Evolutionary conservation across 2,329 filamentous ascomycete species (phyloP).

Genomic region (Colletotrichum sublineola): DNA sequence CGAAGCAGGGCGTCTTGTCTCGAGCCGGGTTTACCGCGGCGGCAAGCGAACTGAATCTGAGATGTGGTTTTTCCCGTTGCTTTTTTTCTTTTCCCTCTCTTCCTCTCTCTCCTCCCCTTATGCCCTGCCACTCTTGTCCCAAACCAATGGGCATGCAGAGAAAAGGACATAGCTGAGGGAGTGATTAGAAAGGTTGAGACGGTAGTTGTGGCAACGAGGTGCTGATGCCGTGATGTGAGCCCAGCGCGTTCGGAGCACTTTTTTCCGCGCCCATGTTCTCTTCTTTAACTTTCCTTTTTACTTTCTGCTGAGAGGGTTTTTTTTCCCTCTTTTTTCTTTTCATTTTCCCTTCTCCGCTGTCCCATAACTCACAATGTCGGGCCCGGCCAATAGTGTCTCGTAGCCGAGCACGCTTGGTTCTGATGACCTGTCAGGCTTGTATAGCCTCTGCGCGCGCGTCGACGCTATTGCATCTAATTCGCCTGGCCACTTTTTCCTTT

Average conservation of each 20-base stretch:
- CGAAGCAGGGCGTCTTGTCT: background rate
- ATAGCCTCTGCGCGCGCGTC: background rate
- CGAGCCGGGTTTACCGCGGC: background rate
- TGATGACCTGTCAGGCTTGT: background rate
- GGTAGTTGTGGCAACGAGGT: conserved; percentile 30
- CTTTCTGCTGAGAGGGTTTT: too few species aligned
- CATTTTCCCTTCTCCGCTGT: background rate
- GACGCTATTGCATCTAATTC: conserved; percentile 11
- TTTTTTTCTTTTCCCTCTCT: background rate
- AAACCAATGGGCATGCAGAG: background rate
- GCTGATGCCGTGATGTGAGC: background rate
- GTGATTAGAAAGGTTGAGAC: conserved; percentile 1
- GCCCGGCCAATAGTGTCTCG: conserved; percentile 29
- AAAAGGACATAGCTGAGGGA: background rate
- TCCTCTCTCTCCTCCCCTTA: too few species aligned
- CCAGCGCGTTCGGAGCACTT: background rate
- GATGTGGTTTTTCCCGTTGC: background rate
- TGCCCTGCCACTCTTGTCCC: too few species aligned
- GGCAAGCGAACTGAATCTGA: background rate
- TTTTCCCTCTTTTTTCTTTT: background rate
- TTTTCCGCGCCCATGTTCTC: background rate
- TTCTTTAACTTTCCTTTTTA: background rate
- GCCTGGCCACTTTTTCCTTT: background rate
- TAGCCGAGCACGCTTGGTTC: conserved; percentile 26
- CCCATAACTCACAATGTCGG: conserved; percentile 19